Evolutionary conservation across 2,329 filamentous ascomycete genomes (phyloP).

Genomic region (Thelonectria rubi): DNA sequence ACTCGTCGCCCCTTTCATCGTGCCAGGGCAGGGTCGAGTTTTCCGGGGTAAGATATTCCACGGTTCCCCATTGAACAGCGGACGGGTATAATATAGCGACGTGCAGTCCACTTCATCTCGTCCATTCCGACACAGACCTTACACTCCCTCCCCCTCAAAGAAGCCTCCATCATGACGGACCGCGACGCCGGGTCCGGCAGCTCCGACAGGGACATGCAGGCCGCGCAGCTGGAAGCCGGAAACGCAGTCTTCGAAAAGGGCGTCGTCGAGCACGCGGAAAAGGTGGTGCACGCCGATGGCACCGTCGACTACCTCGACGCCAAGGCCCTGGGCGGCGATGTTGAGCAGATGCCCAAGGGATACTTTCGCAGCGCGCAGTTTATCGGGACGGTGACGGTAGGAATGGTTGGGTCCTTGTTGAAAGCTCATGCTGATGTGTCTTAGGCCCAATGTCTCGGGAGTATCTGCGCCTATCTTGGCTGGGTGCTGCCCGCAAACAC

Average conservation of each 20-base stretch:
- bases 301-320: conserved; percentile 53
- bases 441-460: conserved; percentile 47
- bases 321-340: conserved; percentile 52
- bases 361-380: conserved; percentile 53
- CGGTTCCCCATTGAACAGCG: not conserved
- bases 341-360: conserved; percentile 51
- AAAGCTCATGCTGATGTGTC: not conserved
- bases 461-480: conserved; percentile 46
- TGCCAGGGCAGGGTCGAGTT: not conserved
- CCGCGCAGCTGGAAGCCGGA: conserved; percentile 17
- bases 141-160: not conserved
- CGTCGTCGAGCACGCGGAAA: conserved; percentile 31
- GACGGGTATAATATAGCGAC: conserved; percentile 1
- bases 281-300: conserved; percentile 51
- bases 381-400: conserved; percentile 50
- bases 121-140: too few species aligned
- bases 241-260: conserved; percentile 9
- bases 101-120: not conserved
- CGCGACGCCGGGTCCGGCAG: conserved; percentile 1
- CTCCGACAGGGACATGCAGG: conserved; percentile 13
- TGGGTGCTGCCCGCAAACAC: conserved; percentile 50
- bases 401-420: conserved; percentile 17
- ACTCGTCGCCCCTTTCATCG: not conserved
- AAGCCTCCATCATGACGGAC: conserved; percentile 9
- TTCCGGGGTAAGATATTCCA: conserved; percentile 25